Evolutionary conservation across 2,329 filamentous ascomycete genomes (phyloP).

Genomic region (Aspergillus clavatus): DNA sequence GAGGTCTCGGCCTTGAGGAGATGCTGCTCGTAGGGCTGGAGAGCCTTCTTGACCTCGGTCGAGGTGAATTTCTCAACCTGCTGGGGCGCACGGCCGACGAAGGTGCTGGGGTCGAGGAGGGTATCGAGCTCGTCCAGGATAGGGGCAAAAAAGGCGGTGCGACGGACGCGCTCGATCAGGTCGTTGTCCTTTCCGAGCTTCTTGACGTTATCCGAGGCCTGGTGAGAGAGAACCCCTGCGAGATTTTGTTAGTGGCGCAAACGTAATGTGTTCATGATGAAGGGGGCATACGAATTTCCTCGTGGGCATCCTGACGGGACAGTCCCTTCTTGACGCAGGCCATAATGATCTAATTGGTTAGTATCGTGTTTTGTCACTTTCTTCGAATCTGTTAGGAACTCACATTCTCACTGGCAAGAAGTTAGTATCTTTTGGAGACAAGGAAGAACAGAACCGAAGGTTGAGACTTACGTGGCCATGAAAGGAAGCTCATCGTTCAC

Average conservation of each 20-base stretch:
- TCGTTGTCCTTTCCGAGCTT: slow-evolving; percentile 72
- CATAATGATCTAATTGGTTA: slow-evolving; percentile 64
- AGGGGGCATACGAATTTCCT: slow-evolving; percentile 61
- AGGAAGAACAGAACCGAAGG: neutral
- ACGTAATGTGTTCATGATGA: neutral
- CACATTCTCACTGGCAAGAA: slow-evolving; percentile 29
- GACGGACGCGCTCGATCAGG: slow-evolving; percentile 70
- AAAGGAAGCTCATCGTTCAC: slow-evolving; percentile 78
- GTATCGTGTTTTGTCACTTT: slow-evolving; percentile 14
- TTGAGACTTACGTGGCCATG: slow-evolving; percentile 61
- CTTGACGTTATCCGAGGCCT: slow-evolving; percentile 68
- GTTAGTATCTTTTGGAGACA: slow-evolving; percentile 13
- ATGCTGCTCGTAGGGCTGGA: slow-evolving; percentile 44
- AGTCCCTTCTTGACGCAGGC: slow-evolving; percentile 65
- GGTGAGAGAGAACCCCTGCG: slow-evolving; percentile 63
- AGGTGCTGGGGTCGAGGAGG: slow-evolving; percentile 60
- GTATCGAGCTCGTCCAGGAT: slow-evolving; percentile 65
- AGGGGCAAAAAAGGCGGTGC: slow-evolving; percentile 66
- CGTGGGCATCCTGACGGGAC: slow-evolving; percentile 76
- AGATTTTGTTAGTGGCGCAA: slow-evolving; percentile 1
- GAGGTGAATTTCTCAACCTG: slow-evolving; percentile 51
- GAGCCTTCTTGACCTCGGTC: slow-evolving; percentile 45
- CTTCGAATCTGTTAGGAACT: slow-evolving; percentile 5
- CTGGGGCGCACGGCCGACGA: slow-evolving; percentile 53
- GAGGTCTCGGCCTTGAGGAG: slow-evolving; percentile 35